Evolutionary conservation across 345 rosid species (phyloP).

Genomic region (Gossypioides kirkii): DNA sequence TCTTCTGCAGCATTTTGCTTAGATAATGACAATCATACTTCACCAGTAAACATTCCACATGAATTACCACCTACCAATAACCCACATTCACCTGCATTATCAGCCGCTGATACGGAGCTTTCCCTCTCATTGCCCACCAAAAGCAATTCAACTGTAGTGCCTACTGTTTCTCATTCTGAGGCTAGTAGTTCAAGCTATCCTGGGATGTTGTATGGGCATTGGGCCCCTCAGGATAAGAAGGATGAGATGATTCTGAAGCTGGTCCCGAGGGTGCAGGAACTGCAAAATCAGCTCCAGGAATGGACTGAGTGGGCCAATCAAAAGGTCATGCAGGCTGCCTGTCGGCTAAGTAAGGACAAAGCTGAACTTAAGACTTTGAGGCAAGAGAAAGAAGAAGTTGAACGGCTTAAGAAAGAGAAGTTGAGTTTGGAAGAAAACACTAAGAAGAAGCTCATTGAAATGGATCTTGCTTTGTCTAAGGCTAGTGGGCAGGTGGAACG

Average conservation of each 20-base stretch:
- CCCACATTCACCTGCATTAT: slow-evolving; percentile 22
- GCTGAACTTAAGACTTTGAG: slow-evolving; percentile 76
- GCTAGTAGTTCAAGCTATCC: slow-evolving; percentile 26
- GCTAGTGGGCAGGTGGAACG: slow-evolving; percentile 73
- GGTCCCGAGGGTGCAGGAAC: slow-evolving; percentile 40
- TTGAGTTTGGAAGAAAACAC: slow-evolving; percentile 68
- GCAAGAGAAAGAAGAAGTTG: slow-evolving; percentile 88
- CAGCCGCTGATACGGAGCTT: slow-evolving; percentile 51
- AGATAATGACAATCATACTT: slow-evolving; percentile 23
- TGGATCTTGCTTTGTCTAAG: slow-evolving; percentile 73
- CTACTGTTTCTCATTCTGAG: slow-evolving; percentile 32
- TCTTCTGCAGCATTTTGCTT: slow-evolving; percentile 28
- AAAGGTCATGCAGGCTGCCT: slow-evolving; percentile 96
- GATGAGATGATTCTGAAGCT: slow-evolving; percentile 55
- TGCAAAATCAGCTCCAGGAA: slow-evolving; percentile 70
- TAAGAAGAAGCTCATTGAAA: slow-evolving; percentile 79
- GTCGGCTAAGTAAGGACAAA: slow-evolving; percentile 77
- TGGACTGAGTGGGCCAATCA: slow-evolving; percentile 98
- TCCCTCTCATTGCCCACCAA: slow-evolving; percentile 54
- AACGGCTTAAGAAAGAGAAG: slow-evolving; percentile 75
- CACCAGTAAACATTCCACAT: slow-evolving; percentile 19
- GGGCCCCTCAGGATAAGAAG: slow-evolving; percentile 49
- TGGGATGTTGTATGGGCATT: slow-evolving; percentile 42
- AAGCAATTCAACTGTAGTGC: slow-evolving; percentile 29
- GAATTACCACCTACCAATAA: slow-evolving; percentile 23